Evolutionary conservation across 108 stramenopile species (phyloP).

Genomic region (Tribonema minus): DNA sequence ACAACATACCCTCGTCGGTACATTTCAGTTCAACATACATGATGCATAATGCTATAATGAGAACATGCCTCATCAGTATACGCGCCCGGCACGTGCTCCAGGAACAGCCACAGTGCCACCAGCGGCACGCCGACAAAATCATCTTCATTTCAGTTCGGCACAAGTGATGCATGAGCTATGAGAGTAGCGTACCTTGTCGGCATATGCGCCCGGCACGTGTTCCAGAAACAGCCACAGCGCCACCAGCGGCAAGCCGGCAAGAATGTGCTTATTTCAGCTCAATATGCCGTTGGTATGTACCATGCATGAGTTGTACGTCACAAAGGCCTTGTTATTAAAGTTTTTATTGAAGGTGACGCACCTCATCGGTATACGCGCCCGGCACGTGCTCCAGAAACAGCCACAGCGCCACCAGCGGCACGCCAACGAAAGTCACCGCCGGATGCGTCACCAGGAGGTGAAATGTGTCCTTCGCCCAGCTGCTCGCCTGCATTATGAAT

Average conservation of each 20-base stretch:
- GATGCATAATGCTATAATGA: too few relatives aligned
- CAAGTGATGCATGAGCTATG: too few relatives aligned
- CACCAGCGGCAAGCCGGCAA: neutral
- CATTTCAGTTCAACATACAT: too few relatives aligned
- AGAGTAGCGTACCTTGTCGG: neutral
- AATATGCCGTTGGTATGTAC: too few relatives aligned
- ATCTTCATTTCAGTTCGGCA: too few relatives aligned
- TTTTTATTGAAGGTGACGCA: conserved; percentile 18
- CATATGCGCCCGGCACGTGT: neutral
- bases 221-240: neutral
- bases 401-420: conserved; percentile 33
- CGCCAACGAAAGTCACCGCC: conserved; percentile 13
- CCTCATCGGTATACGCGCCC: conserved; percentile 19
- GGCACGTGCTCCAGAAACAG: conserved; percentile 32
- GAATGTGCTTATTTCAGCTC: too few relatives aligned
- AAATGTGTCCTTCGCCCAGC: too few relatives aligned
- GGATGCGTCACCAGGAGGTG: conserved; percentile 25
- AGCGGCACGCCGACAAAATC: neutral
- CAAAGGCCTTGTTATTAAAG: too few relatives aligned
- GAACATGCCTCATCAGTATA: neutral
- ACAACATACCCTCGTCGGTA: too few relatives aligned
- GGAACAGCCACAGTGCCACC: neutral
- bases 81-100: neutral
- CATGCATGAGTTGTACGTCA: too few relatives aligned
- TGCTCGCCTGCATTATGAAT: too few relatives aligned